phyloP scores from a whole-genome alignment of 192 early-diverging fungal genomes.

The Entomortierella parvispora region DNA sequence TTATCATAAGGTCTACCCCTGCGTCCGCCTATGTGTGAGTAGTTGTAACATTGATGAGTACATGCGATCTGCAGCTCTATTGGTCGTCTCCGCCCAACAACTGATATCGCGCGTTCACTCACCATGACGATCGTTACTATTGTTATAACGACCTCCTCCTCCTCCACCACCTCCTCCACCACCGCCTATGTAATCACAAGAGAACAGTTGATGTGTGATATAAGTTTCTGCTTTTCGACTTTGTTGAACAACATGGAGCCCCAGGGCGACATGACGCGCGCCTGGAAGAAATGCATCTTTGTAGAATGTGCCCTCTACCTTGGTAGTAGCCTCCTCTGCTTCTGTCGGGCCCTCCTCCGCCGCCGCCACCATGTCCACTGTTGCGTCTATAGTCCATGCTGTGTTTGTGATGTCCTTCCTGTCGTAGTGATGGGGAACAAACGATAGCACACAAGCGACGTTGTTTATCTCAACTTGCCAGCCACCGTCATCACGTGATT shows the following conservation, averaged over 20 bases:
- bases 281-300: not conserved
- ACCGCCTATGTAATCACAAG: not conserved
- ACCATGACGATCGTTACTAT: slow-evolving; percentile 22
- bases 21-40: slow-evolving; percentile 1
- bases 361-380: slow-evolving; percentile 23
- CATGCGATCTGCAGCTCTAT: not conserved
- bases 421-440: too few relatives aligned
- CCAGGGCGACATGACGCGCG: not conserved
- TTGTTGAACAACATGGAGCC: not conserved
- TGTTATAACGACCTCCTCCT: slow-evolving; percentile 35
- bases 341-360: slow-evolving; percentile 40
- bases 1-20: slow-evolving; percentile 43
- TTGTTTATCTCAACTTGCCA: too few relatives aligned
- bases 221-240: not conserved
- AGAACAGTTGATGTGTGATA: not conserved
- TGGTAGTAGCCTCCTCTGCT: slow-evolving; percentile 20
- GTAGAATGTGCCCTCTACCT: slow-evolving; percentile 3
- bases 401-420: too few relatives aligned
- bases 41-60: not conserved
- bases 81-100: too few relatives aligned
- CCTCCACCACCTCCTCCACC: slow-evolving; percentile 1
- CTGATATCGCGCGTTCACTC: too few relatives aligned
- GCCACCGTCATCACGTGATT: too few relatives aligned
- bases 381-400: slow-evolving; percentile 46
- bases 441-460: too few relatives aligned